phyloP scores from a whole-genome alignment of 768 basidiomycete species.

The Tephrocybe sp. region DNA sequence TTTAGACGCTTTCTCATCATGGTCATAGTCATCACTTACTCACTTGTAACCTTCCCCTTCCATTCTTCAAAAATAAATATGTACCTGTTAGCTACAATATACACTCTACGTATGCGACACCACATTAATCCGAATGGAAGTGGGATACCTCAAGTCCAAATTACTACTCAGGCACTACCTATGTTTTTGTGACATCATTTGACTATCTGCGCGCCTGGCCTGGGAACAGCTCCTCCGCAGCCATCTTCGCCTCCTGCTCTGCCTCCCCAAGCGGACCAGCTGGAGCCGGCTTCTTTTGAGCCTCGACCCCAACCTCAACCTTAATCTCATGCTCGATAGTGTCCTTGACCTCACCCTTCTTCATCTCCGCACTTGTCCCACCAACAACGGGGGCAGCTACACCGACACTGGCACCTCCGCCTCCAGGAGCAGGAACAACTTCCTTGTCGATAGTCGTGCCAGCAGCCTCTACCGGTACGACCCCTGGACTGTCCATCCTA shows the following conservation, averaged over 20 bases:
- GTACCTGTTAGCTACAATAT: no score
- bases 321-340: not conserved
- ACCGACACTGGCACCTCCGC: constrained; percentile 5
- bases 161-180: not conserved
- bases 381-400: constrained; percentile 13
- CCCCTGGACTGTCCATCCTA: not conserved
- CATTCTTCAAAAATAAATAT: no score
- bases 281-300: constrained; percentile 3
- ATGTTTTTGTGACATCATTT: not conserved
- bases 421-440: constrained; percentile 6
- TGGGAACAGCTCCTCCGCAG: constrained; percentile 13
- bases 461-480: not conserved
- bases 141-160: no score
- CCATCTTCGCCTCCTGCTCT: constrained; percentile 14
- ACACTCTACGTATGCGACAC: no score
- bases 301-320: not conserved
- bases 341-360: constrained; percentile 3
- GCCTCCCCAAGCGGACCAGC: constrained; percentile 9
- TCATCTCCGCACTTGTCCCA: constrained; percentile 13
- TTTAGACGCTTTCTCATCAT: no score
- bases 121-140: no score
- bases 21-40: no score
- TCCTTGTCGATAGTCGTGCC: constrained; percentile 15
- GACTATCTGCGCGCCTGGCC: constrained; percentile 1
- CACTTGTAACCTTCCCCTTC: no score